Evolutionary conservation across 352 stramenopile species (phyloP), one percentile per base, ranked within the genome.

Genomic region (Lagenidium giganteum): DNA sequence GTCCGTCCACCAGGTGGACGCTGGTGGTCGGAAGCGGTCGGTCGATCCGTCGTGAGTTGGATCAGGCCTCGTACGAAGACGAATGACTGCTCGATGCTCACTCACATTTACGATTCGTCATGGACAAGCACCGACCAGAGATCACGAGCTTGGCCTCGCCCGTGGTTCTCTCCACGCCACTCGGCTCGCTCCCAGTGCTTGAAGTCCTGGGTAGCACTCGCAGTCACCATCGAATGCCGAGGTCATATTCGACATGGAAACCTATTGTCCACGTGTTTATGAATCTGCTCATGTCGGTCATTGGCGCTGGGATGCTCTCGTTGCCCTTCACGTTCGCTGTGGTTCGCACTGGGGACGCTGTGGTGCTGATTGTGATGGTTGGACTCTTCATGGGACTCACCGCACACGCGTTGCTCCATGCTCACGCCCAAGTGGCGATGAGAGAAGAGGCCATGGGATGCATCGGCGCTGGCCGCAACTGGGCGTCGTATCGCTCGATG

Each of bases 291-390:
- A 62, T 59, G 42, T 67, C 57, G 9, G 42, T 51, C 28, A 26
- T 63, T 7, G 57, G 57, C 38, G 51, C 52, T n/a, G 51, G 57
- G 16, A 48, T 67, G 47, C 51, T 67, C 32, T 63, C 51, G 18
- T 20, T 67, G 28, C 57, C 57, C 12, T 59, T 53, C 42, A 47
- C 43, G 9, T 67, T 67, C 32, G 26, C 42, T 1, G 26, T 47
- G 16, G n/a, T 61, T 7, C 33, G 40, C 8, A 11, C 20, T 4
- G n/a, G 30, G 5, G 8, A 46, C 7, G 57, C 55, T 9, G 24
- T 51, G 12, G 26, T 17, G n/a, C 26, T 42, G 31, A 17, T 62
- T 11, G 17, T 63, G 5, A 17, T 50, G 13, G 57, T 67, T 16
- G 52, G 38, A 17, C 18, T 34, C 31, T 53, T 11, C 27, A 61